phyloP scores from a whole-genome alignment of 768 basidiomycete species.

The Suillus luteus region DNA sequence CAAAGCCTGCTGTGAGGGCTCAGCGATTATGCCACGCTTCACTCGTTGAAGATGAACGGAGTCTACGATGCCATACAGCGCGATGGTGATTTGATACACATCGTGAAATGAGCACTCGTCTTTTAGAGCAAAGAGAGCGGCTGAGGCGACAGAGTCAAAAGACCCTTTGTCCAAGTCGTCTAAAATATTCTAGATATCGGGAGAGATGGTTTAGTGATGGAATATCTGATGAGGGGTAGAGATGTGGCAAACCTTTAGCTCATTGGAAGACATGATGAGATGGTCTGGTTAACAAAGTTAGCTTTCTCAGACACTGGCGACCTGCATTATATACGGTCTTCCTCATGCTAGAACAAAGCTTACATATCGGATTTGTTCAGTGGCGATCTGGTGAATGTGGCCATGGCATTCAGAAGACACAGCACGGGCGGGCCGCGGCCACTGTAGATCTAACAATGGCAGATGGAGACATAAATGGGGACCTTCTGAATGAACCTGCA shows the following conservation, averaged over 20 bases:
- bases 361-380: not conserved
- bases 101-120: slow-evolving; percentile 24
- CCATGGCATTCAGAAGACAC: not conserved
- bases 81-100: slow-evolving; percentile 17
- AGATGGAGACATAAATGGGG: not conserved
- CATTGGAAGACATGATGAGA: slow-evolving; percentile 20
- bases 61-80: slow-evolving; percentile 26
- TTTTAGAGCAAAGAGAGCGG: slow-evolving; percentile 25
- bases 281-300: not conserved
- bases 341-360: not conserved
- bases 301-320: not conserved
- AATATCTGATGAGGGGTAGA: slow-evolving; percentile 4
- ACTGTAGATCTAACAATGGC: not conserved
- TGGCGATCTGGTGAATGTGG: not conserved
- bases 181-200: slow-evolving; percentile 13
- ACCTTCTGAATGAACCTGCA: not conserved
- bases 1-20: slow-evolving; percentile 21
- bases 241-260: slow-evolving; percentile 20
- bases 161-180: slow-evolving; percentile 28
- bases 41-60: slow-evolving; percentile 20
- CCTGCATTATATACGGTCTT: not conserved
- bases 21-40: slow-evolving; percentile 10
- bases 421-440: not conserved
- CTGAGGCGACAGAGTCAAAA: slow-evolving; percentile 16
- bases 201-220: not conserved